These are phyloP conservation scores for Protomyces macrosporus DNA, from an alignment of 1,139 yeast species.

Conservation along the genomic window DNA sequence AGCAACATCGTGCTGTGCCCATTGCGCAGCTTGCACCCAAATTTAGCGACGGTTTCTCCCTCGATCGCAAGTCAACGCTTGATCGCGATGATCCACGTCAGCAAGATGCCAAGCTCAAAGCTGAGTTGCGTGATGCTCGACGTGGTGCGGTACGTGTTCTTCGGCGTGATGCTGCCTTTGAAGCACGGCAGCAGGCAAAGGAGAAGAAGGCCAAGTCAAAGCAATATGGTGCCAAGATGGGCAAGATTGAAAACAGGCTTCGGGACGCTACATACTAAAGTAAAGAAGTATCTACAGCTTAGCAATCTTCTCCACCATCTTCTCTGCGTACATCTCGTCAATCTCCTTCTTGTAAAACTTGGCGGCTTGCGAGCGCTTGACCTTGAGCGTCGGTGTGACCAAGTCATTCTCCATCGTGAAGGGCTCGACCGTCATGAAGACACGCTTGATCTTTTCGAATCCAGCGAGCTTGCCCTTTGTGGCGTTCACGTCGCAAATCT, in stretches of 20 bases:
- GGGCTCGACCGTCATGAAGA: conserved; percentile 58
- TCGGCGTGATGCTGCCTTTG: conserved; percentile 80
- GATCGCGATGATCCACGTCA: conserved; percentile 77
- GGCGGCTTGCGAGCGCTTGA: conserved; percentile 58
- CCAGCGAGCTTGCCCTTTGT: conserved; percentile 40
- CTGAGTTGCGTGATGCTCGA: conserved; percentile 83
- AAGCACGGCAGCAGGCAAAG: conserved; percentile 75
- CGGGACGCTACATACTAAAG: conserved; percentile 4
- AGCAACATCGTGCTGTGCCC: conserved; percentile 78
- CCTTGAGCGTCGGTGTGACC: conserved; percentile 70
- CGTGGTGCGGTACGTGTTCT: conserved; percentile 83
- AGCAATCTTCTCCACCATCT: conserved; percentile 9
- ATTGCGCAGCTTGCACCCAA: conserved; percentile 83
- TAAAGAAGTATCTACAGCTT: conserved; percentile 3
- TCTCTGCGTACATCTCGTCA: conserved; percentile 53
- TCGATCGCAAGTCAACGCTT: conserved; percentile 78
- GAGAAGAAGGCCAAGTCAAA: conserved; percentile 70
- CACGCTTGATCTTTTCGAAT: conserved; percentile 63
- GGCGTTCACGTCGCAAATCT: conserved; percentile 38
- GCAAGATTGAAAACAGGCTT: conserved; percentile 46
- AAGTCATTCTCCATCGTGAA: conserved; percentile 58
- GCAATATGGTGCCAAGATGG: conserved; percentile 85
- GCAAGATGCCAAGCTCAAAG: conserved; percentile 74
- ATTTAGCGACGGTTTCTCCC: conserved; percentile 92
- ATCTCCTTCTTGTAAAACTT: conserved; percentile 46